phyloP scores from a whole-genome alignment of 352 stramenopile species.

The Phytopythium oedochilum region DNA sequence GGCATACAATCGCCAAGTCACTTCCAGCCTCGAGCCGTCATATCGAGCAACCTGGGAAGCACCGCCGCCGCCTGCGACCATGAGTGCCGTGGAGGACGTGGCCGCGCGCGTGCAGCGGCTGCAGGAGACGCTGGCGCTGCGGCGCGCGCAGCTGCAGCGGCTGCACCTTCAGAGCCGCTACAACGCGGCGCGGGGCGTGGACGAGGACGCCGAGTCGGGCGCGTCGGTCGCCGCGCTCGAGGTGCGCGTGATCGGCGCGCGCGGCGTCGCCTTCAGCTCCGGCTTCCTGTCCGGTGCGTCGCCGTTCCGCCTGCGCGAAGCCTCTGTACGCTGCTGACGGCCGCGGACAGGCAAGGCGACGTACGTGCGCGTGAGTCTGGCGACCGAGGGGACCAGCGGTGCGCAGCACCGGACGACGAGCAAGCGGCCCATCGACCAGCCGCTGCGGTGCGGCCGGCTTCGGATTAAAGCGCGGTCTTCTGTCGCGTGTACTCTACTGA shows the following conservation, averaged over 20 bases:
- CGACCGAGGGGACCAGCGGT: background rate
- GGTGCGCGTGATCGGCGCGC: conserved; percentile 30
- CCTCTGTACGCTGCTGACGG: background rate
- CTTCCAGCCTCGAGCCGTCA: no score
- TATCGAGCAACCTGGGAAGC: no score
- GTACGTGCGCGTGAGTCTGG: conserved; percentile 46
- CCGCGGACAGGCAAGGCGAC: conserved; percentile 19
- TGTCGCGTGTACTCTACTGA: no score
- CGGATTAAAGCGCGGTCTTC: no score
- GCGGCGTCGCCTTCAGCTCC: conserved; percentile 40
- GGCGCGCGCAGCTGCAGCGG: conserved; percentile 31
- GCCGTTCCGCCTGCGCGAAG: background rate
- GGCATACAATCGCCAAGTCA: no score
- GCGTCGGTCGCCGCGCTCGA: conserved; percentile 42
- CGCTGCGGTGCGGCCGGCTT: conserved; percentile 12
- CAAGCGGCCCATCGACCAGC: conserved; percentile 34
- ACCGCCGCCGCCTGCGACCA: background rate
- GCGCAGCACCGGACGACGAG: conserved; percentile 27
- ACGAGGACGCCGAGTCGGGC: conserved; percentile 40
- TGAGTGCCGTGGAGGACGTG: conserved; percentile 72
- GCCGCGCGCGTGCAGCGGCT: conserved; percentile 46
- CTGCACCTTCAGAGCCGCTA: conserved; percentile 45
- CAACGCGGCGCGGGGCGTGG: conserved; percentile 38
- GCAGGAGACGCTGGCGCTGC: conserved; percentile 40
- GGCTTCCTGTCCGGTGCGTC: conserved; percentile 33